These are phyloP conservation scores for Pythium catenulatum DNA, from an alignment of 352 stramenopile genomes.

Conservation along the genomic window DNA sequence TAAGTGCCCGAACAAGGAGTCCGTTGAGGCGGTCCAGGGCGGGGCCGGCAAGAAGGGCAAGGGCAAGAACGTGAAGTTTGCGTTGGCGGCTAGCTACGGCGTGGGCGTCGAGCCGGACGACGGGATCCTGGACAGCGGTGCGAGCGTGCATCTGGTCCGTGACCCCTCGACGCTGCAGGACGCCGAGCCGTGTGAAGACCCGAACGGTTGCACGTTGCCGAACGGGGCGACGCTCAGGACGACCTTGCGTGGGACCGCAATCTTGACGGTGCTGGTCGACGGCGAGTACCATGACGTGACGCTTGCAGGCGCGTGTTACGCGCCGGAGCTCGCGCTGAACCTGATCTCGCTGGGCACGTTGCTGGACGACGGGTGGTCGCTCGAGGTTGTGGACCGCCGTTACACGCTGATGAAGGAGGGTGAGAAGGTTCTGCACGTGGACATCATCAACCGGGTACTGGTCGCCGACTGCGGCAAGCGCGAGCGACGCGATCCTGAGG, in stretches of 20 bases:
- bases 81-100: background rate
- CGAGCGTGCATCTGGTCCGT: background rate
- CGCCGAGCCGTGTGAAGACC: background rate
- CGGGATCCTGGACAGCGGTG: constrained; percentile 26
- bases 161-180: background rate
- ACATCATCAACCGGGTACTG: constrained; percentile 11
- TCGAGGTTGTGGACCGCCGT: background rate
- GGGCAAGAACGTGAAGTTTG: background rate
- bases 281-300: background rate
- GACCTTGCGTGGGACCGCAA: background rate
- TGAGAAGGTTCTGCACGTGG: background rate
- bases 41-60: background rate
- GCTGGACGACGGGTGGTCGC: background rate
- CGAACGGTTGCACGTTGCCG: background rate
- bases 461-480: background rate
- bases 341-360: constrained; percentile 22
- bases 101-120: background rate
- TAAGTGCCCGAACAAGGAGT: background rate
- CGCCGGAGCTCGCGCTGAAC: background rate
- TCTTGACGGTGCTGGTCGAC: background rate
- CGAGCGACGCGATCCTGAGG: background rate
- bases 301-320: background rate
- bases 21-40: background rate
- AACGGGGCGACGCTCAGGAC: background rate
- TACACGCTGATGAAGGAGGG: background rate